Conservation (phyloP, 441 rosid species). For the Adansonia grandidieri region DNA sequence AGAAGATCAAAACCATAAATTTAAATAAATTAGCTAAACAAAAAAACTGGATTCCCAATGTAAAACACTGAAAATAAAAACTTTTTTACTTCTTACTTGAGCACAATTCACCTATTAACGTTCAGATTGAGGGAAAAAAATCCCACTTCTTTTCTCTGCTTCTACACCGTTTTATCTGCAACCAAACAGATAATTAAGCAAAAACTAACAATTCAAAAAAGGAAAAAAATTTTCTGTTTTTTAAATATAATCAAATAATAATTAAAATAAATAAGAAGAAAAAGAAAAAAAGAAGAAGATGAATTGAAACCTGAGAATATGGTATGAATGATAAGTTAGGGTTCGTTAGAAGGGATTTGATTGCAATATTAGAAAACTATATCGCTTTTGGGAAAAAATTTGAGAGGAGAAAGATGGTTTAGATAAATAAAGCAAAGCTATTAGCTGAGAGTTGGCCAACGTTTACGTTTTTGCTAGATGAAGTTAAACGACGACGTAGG, state of each 20-base stretch:
- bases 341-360: background rate
- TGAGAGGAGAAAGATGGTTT: background rate
- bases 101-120: background rate
- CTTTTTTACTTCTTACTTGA: background rate
- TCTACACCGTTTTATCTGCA: conserved; percentile 6
- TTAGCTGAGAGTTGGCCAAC: background rate
- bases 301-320: conserved; percentile 1
- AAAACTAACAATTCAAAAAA: background rate
- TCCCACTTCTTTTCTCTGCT: background rate
- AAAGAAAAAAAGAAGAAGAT: too few species aligned
- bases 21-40: background rate
- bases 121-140: background rate
- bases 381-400: background rate
- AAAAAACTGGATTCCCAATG: conserved; percentile 2
- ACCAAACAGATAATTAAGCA: conserved; percentile 15
- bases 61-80: background rate
- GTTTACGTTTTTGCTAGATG: too few species aligned
- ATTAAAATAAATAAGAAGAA: too few species aligned
- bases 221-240: background rate
- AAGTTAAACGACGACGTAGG: background rate
- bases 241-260: background rate
- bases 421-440: background rate
- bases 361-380: background rate
- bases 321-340: background rate
- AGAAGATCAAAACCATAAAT: conserved; percentile 9